These are phyloP conservation scores for Aspergillus melleus DNA, from an alignment of 2,329 filamentous ascomycete genomes.

Conservation along the genomic window DNA sequence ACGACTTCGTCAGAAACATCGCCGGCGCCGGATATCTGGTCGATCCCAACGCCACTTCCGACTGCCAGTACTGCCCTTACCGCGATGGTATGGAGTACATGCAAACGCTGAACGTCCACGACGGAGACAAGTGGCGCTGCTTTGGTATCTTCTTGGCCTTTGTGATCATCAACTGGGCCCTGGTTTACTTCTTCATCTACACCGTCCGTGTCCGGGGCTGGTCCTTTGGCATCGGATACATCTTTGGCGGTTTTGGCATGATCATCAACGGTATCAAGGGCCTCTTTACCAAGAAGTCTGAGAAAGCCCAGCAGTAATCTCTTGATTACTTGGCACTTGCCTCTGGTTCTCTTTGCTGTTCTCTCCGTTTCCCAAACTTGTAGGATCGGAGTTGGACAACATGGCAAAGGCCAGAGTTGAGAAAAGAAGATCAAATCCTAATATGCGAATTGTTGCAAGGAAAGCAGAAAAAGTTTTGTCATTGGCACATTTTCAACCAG, in stretches of 20 bases:
- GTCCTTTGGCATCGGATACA: constrained; percentile 65
- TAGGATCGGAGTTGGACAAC: neutral
- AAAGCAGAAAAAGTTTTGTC: neutral
- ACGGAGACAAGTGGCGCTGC: constrained; percentile 67
- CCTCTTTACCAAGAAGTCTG: constrained; percentile 24
- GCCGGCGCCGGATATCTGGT: constrained; percentile 61
- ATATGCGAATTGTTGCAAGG: neutral
- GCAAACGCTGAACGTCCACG: constrained; percentile 54
- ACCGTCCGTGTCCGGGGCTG: constrained; percentile 69
- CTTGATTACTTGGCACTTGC: neutral
- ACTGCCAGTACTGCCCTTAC: constrained; percentile 72
- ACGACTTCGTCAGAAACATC: constrained; percentile 53
- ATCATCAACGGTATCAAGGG: constrained; percentile 34
- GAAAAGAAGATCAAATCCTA: neutral
- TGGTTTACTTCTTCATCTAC: constrained; percentile 78
- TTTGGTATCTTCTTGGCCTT: constrained; percentile 74
- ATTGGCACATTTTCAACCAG: neutral
- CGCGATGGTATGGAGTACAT: constrained; percentile 67
- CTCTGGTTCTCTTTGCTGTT: neutral
- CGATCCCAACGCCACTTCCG: constrained; percentile 57
- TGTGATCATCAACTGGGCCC: constrained; percentile 66
- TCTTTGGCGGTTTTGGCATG: constrained; percentile 54
- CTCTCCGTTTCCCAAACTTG: neutral
- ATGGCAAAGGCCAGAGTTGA: neutral
- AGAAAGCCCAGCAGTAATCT: constrained; percentile 17